A percentile compares a stretch with the other conserved stretches of the same genome.
phyloP scores from a whole-genome alignment of 768 basidiomycete species.

The Lactarius indigo region DNA sequence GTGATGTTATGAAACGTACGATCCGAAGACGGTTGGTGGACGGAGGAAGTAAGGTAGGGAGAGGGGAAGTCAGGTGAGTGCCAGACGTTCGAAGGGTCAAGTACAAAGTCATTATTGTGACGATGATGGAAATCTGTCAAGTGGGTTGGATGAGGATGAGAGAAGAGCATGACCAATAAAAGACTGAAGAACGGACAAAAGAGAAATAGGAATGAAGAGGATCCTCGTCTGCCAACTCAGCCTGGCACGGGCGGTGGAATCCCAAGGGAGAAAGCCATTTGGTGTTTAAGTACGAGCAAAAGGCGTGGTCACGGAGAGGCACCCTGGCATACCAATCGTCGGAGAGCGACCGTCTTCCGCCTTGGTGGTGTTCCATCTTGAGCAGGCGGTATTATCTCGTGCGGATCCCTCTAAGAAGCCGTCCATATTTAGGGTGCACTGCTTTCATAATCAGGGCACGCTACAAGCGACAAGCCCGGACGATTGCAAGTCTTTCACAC shows the following conservation, averaged over 20 bases:
- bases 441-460: slow-evolving; percentile 1
- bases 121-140: slow-evolving; percentile 15
- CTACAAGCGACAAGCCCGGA: slow-evolving; percentile 15
- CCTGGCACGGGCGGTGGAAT: slow-evolving; percentile 9
- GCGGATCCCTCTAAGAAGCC: slow-evolving; percentile 6
- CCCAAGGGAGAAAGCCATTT: slow-evolving; percentile 23
- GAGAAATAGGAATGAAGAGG: slow-evolving; percentile 9
- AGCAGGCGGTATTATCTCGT: background rate
- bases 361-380: background rate
- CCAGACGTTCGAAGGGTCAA: slow-evolving; percentile 15
- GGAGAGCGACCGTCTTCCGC: background rate
- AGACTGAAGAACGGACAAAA: background rate
- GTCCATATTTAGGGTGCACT: background rate
- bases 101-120: background rate
- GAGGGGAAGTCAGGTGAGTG: slow-evolving; percentile 16
- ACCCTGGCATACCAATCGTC: background rate
- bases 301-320: slow-evolving; percentile 19
- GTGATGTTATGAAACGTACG: slow-evolving; percentile 12
- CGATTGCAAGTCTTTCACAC: background rate
- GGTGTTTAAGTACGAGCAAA: slow-evolving; percentile 24
- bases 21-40: slow-evolving; percentile 2
- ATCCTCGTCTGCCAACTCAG: slow-evolving; percentile 19
- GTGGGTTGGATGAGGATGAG: background rate
- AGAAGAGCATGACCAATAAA: slow-evolving; percentile 19
- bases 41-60: slow-evolving; percentile 6